Base-by-base conservation (phyloP, 345 rosid species). In the Corchorus capsularis region DNA sequence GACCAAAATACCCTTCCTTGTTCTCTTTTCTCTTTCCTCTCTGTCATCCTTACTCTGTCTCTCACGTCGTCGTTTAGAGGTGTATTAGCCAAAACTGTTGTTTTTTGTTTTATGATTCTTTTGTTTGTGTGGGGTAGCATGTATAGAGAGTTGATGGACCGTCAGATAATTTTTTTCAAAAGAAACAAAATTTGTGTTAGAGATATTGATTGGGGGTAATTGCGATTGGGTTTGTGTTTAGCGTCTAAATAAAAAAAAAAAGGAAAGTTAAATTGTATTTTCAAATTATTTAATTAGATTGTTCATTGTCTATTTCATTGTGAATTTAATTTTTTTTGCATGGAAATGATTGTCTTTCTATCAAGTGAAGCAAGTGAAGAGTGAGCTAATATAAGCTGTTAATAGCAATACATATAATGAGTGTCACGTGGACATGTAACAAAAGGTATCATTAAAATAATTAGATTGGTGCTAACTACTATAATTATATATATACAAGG, bases 1-100 rank as follows among this genome's bases (percentile, higher is more conserved):
- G 79, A 81, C 85, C 37, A 41, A 66, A 77, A 43, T 41, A 16
- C 75, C 77, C 63, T 34, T 37, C 11, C 8, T 3, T 46, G 5
- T 49, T 15, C 57, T 34, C 61, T 5, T 8, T 12, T 15, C 5
- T 8, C 5, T 2, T 60, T 0, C 19, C 15, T 47, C 20, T 0
- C 4, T 68, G 56, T 47, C 57, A 7, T 16, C 6, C n/a, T 17
- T 14, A 11, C n/a, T 19, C 7, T 11, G 15, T 22, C 27, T 46
- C 20, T 41, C 75, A 57, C 64, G 54, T 22, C 16, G 53, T 57
- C 27, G 27, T 39, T 46, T 9, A 7, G 61, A 50, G 74, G 17
- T 57, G 55, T 20, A 46, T 52, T 22, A 15, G 64, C 57, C 13
- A 43, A 59, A 61, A 27, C 27, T 22, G 5, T 20, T 72, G 37